Evolutionary conservation across 177 flowering plant genomes (phyloP).

Genomic region (Tripterygium wilfordii): DNA sequence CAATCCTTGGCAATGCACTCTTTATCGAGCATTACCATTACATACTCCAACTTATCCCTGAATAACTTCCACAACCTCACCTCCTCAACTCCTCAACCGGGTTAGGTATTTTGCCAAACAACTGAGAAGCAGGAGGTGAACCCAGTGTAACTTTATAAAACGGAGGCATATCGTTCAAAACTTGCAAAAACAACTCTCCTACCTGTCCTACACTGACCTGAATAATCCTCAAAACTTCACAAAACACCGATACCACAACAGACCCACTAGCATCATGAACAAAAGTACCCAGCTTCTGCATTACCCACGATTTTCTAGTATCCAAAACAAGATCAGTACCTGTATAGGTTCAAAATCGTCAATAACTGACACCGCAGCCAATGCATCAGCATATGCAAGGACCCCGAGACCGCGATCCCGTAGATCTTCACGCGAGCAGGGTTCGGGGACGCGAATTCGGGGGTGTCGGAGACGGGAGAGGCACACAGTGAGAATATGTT

Average conservation of each 20-base stretch:
- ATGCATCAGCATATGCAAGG: conserved; percentile 72
- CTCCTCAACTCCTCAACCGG: conserved; percentile 96
- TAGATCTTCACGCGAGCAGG: conserved; percentile 38
- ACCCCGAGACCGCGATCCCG: conserved; percentile 57
- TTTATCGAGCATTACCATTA: conserved; percentile 55
- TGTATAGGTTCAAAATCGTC: conserved; percentile 70
- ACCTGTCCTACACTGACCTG: conserved; percentile 81
- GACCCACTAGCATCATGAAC: conserved; percentile 16
- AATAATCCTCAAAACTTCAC: conserved; percentile 66
- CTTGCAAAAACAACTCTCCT: conserved; percentile 83
- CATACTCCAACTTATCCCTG: conserved; percentile 64
- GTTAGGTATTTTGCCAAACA: conserved; percentile 88
- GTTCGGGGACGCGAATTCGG: conserved; percentile 22
- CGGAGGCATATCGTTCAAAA: conserved; percentile 81
- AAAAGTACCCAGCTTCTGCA: conserved; percentile 36
- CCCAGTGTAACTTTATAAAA: conserved; percentile 75
- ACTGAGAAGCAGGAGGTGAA: conserved; percentile 84
- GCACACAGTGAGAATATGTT: conserved; percentile 50
- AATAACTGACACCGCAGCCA: conserved; percentile 70
- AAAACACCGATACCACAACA: conserved; percentile 50
- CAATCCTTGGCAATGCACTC: conserved; percentile 61
- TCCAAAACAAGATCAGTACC: conserved; percentile 68
- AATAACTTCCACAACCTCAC: conserved; percentile 76
- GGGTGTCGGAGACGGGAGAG: conserved; percentile 16
- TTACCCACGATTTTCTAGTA: conserved; percentile 68